phyloP scores from a whole-genome alignment of 768 basidiomycete genomes.

The Suillus variegatus region DNA sequence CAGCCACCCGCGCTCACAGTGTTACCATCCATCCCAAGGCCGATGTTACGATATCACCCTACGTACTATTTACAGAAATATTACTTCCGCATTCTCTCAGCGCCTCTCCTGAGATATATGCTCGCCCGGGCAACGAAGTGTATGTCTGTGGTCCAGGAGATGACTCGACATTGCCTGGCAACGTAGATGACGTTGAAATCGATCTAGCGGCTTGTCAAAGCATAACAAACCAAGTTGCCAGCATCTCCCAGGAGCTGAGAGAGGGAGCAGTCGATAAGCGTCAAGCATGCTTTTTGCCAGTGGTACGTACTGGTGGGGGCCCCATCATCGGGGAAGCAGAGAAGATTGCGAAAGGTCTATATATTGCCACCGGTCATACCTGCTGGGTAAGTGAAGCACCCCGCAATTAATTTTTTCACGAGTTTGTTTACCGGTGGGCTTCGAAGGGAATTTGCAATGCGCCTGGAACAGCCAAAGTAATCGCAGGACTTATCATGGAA shows the following conservation, averaged over 20 bases:
- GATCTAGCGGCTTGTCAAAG: slow-evolving; percentile 56
- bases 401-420: neutral
- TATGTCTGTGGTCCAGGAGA: slow-evolving; percentile 84
- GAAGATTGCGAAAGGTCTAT: slow-evolving; percentile 59
- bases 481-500: slow-evolving; percentile 72
- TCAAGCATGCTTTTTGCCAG: slow-evolving; percentile 82
- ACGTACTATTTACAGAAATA: slow-evolving; percentile 85
- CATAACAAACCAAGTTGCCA: slow-evolving; percentile 56
- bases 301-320: slow-evolving; percentile 55
- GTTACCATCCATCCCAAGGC: slow-evolving; percentile 58
- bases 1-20: slow-evolving; percentile 72
- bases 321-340: slow-evolving; percentile 72
- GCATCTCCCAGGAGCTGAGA: slow-evolving; percentile 58
- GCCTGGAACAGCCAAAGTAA: slow-evolving; percentile 76
- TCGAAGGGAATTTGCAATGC: slow-evolving; percentile 76
- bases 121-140: slow-evolving; percentile 67
- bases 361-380: slow-evolving; percentile 77
- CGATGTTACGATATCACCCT: slow-evolving; percentile 57
- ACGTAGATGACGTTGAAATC: slow-evolving; percentile 71
- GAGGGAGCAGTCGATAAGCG: slow-evolving; percentile 52
- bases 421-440: slow-evolving; percentile 8
- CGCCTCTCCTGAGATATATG: slow-evolving; percentile 69
- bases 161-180: slow-evolving; percentile 62
- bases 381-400: slow-evolving; percentile 60
- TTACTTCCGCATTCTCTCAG: slow-evolving; percentile 31